Conservation (phyloP, 192 early-diverging fungal genomes). For the Radiomyces spectabilis region DNA sequence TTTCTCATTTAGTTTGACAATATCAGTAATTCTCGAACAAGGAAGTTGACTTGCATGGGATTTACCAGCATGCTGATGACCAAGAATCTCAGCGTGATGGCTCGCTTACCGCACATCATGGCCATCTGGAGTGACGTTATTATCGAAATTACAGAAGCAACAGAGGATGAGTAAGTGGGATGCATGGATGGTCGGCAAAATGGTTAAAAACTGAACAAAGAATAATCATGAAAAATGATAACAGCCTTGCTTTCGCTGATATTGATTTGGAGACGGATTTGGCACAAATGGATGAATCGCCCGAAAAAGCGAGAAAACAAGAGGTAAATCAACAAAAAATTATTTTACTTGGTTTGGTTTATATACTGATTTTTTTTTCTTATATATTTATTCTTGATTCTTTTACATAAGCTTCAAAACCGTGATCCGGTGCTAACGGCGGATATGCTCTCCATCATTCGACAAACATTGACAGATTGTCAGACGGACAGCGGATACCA, state of each 20-base stretch:
- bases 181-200: not conserved
- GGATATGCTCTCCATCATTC: slow-evolving; percentile 43
- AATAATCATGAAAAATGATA: too few relatives aligned
- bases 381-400: not conserved
- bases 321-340: slow-evolving; percentile 13
- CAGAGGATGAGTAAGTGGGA: slow-evolving; percentile 43
- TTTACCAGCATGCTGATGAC: slow-evolving; percentile 49
- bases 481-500: slow-evolving; percentile 47
- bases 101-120: slow-evolving; percentile 43
- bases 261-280: slow-evolving; percentile 37
- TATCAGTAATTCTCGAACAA: slow-evolving; percentile 57
- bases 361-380: not conserved
- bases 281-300: slow-evolving; percentile 33
- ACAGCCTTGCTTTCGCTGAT: slow-evolving; percentile 1
- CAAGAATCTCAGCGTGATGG: slow-evolving; percentile 36
- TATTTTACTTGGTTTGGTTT: not conserved
- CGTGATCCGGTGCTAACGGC: slow-evolving; percentile 53
- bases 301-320: slow-evolving; percentile 42
- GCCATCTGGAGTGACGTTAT: slow-evolving; percentile 54
- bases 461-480: slow-evolving; percentile 38
- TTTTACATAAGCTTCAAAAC: slow-evolving; percentile 41
- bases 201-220: not conserved
- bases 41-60: slow-evolving; percentile 59
- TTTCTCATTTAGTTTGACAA: slow-evolving; percentile 59
- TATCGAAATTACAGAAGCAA: slow-evolving; percentile 54